phyloP scores from a whole-genome alignment of 495 filamentous ascomycete species.

The Penicillium bialowiezense region DNA sequence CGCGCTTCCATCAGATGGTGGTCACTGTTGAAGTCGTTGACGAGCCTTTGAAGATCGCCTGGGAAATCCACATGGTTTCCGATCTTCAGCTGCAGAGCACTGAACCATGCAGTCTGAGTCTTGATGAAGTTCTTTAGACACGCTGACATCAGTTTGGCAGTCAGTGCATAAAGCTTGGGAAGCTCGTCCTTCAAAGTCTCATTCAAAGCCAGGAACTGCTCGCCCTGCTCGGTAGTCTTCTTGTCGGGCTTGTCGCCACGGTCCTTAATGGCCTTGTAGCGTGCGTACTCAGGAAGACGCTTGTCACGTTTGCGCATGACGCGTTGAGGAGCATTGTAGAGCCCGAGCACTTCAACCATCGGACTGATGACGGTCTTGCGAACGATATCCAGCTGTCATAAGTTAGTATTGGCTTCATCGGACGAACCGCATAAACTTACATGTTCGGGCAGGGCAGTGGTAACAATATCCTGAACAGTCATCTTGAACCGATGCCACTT shows the following conservation, averaged over 20 bases:
- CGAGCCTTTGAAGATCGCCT: slow-evolving; percentile 60
- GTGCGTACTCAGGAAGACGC: slow-evolving; percentile 82
- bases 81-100: slow-evolving; percentile 76
- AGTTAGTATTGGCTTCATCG: no score
- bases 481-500: slow-evolving; percentile 87
- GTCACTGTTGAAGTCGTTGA: slow-evolving; percentile 69
- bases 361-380: slow-evolving; percentile 83
- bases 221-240: slow-evolving; percentile 75
- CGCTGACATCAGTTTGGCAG: slow-evolving; percentile 73
- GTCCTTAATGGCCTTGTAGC: slow-evolving; percentile 71
- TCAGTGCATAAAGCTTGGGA: slow-evolving; percentile 76
- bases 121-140: slow-evolving; percentile 78
- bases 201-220: slow-evolving; percentile 86
- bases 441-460: slow-evolving; percentile 77
- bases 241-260: slow-evolving; percentile 78
- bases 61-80: slow-evolving; percentile 71
- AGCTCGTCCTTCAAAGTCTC: slow-evolving; percentile 90
- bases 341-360: slow-evolving; percentile 74
- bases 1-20: slow-evolving; percentile 56
- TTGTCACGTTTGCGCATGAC: slow-evolving; percentile 92
- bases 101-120: slow-evolving; percentile 77
- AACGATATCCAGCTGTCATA: slow-evolving; percentile 63
- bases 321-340: slow-evolving; percentile 75
- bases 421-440: slow-evolving; percentile 51
- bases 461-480: slow-evolving; percentile 76